Conservation (phyloP, 2,329 filamentous ascomycete genomes). For the Macrophomina pseudophaseolina region DNA sequence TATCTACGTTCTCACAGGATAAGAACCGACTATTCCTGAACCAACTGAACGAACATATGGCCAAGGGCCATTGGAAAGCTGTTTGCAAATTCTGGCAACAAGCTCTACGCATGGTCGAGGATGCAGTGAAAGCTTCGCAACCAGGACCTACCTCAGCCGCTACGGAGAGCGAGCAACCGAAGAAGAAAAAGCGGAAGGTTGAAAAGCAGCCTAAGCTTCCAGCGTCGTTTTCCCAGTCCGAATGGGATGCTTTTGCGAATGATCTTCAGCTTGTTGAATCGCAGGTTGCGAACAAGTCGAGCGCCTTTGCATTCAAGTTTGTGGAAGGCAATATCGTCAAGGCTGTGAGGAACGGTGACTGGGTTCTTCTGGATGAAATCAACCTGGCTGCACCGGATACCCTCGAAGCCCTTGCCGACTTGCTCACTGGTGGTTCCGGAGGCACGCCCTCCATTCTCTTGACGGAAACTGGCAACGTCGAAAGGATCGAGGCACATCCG, state of each 20-base stretch:
- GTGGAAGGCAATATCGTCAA: conserved; percentile 96
- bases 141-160: not conserved
- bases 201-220: conserved; percentile 54
- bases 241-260: conserved; percentile 81
- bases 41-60: conserved; percentile 77
- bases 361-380: conserved; percentile 96
- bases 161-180: conserved; percentile 39
- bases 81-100: conserved; percentile 87
- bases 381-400: conserved; percentile 96
- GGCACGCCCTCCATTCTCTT: conserved; percentile 82
- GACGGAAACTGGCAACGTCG: conserved; percentile 91
- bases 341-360: conserved; percentile 93
- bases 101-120: conserved; percentile 83
- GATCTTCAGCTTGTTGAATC: conserved; percentile 79
- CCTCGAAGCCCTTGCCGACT: conserved; percentile 87
- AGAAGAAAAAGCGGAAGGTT: conserved; percentile 72
- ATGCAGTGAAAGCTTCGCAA: conserved; percentile 37
- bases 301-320: conserved; percentile 90
- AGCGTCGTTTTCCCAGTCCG: conserved; percentile 61
- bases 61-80: conserved; percentile 84
- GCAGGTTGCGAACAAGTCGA: conserved; percentile 73
- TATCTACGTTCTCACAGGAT: conserved; percentile 81
- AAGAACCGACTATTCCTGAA: conserved; percentile 84
- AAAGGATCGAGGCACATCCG: conserved; percentile 85
- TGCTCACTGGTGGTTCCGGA: conserved; percentile 75